A percentile compares a stretch with the other conserved stretches of the same genome.
phyloP scores from a whole-genome alignment of 805 yeast genomes.

The Teunomyces gatunensis region DNA sequence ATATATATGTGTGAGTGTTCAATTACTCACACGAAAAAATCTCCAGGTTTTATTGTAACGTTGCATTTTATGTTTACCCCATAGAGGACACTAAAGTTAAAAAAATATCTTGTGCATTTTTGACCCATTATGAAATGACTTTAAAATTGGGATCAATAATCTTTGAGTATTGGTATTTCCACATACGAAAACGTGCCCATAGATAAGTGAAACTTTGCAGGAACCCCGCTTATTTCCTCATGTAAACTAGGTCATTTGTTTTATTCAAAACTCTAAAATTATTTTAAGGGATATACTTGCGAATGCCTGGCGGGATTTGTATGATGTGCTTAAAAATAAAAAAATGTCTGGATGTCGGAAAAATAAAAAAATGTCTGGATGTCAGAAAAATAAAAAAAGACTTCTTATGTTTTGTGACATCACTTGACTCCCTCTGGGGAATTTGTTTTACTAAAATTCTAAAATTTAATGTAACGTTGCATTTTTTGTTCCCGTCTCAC shows the following conservation, averaged over 20 bases:
- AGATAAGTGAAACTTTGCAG: too few species aligned
- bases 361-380: background rate
- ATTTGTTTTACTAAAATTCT: too few species aligned
- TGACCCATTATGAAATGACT: background rate
- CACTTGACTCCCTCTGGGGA: too few species aligned
- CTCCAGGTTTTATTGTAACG: background rate
- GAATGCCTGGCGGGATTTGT: background rate
- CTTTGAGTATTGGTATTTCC: background rate
- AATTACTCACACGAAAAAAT: background rate
- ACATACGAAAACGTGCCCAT: background rate
- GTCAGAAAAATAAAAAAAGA: background rate
- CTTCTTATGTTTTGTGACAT: too few species aligned
- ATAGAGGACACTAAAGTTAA: background rate
- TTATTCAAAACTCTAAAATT: too few species aligned
- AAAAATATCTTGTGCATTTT: background rate
- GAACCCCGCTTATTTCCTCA: too few species aligned
- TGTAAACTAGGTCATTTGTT: too few species aligned
- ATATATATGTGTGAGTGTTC: background rate
- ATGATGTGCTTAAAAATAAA: background rate
- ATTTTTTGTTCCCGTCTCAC: background rate
- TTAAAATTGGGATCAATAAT: background rate
- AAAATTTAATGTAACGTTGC: constrained; percentile 5
- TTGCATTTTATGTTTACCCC: background rate
- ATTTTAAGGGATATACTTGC: too few species aligned
- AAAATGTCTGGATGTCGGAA: background rate